Evolutionary conservation across 305 asterid genomes (phyloP).

Genomic region (Fraxinus nigra): DNA sequence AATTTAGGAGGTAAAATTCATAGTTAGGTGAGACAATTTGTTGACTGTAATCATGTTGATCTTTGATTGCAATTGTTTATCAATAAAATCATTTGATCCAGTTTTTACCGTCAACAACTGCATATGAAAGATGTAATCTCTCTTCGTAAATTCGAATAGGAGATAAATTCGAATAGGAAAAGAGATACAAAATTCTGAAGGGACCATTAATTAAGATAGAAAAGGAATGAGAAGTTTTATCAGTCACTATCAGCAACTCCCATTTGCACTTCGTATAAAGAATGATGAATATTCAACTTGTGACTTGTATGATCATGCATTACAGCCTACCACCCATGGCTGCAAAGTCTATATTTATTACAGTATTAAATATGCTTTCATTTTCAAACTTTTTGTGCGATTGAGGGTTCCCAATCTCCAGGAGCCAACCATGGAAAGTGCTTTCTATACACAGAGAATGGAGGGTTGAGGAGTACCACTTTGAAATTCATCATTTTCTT

Average conservation of each 20-base stretch:
- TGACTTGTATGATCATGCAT: conserved; percentile 23
- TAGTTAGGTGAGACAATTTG: too few species aligned
- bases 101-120: too few species aligned
- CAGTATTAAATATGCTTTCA: neutral
- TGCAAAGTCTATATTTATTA: conserved; percentile 26
- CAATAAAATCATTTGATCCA: too few species aligned
- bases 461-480: neutral
- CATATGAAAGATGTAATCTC: neutral
- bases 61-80: too few species aligned
- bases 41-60: too few species aligned
- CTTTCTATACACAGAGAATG: neutral
- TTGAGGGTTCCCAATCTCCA: neutral
- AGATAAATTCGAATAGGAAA: neutral
- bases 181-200: neutral
- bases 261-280: conserved; percentile 24
- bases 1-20: too few species aligned
- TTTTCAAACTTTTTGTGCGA: neutral
- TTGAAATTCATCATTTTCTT: neutral
- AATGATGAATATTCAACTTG: conserved; percentile 3
- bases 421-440: neutral
- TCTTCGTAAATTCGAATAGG: neutral
- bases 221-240: conserved; percentile 23
- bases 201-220: conserved; percentile 26
- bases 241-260: conserved; percentile 28
- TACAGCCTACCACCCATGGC: conserved; percentile 30